Evolutionary conservation across 225 moss, liverwort and hornwort species (phyloP).

Genomic region (Polytrichum formosum): DNA sequence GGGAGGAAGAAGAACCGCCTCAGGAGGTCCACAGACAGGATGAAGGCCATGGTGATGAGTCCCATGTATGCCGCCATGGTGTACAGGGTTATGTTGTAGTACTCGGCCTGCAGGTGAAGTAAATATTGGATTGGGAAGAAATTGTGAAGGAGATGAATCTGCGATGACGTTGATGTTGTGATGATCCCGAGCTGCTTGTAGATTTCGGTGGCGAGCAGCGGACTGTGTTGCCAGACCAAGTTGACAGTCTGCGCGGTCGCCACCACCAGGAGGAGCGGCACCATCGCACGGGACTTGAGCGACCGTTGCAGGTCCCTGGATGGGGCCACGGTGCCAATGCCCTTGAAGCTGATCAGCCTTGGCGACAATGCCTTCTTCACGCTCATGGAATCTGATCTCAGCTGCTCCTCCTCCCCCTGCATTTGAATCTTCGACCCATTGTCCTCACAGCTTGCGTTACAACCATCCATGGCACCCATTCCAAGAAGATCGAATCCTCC

Average conservation of each 20-base stretch:
- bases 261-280: conserved; percentile 12
- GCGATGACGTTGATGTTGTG: background rate
- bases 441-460: no score
- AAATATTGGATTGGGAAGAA: background rate
- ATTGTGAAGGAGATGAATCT: background rate
- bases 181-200: background rate
- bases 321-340: conserved; percentile 9
- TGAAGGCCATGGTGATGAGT: background rate
- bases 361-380: conserved; percentile 11
- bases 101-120: background rate
- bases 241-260: conserved; percentile 16
- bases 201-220: background rate
- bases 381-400: no score
- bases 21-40: background rate
- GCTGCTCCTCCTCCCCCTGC: no score
- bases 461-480: no score
- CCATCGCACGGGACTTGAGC: conserved; percentile 4
- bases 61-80: no score
- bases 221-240: conserved; percentile 22
- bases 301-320: conserved; percentile 4
- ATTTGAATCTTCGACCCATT: no score
- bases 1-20: background rate
- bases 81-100: no score
- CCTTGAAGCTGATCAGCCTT: conserved; percentile 28
- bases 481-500: no score